Evolutionary conservation across 2,329 filamentous ascomycete genomes (phyloP), one percentile per base, ranked within the genome.

Genomic region (Corinectria fuckeliana): DNA sequence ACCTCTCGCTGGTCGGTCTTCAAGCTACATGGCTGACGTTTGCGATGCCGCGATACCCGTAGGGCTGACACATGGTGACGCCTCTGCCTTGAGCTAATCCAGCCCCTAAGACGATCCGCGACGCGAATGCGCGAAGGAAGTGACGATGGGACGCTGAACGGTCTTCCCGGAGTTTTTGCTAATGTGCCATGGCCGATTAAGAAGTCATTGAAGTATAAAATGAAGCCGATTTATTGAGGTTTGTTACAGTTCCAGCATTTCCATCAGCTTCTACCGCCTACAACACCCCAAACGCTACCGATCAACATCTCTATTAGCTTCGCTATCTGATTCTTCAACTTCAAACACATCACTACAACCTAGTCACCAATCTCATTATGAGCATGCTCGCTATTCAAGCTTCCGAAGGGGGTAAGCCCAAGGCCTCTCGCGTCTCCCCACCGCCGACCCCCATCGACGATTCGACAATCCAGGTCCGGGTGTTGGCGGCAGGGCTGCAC

Each of bases 401-500:
- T 36, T 5, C n/a, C 14, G 32, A 18, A 9, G 32, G n/a, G 3
- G 32, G 32, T 4, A 36, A 16, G 32, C 32, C 32, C 32, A 36
- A 36, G 32, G 32, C 32, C 32, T 8, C n/a, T 18, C 32, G 18
- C 7, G n/a, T 36, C n/a, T 36, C 32, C n/a, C 32, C n/a, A n/a
- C 32, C 32, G 3, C 14, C 32, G 32, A 9, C n/a, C 9, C 32
- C 32, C 10, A 7, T 18, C n/a, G 32, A 36, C 32, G n/a, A 10
- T n/a, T 36, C 32, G 32, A 36, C 32, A 36, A 36, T 18, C 6
- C 32, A 36, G 32, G n/a, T 36, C 32, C 32, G 32, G 7, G 32
- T 36, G 14, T 18, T 36, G n/a, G 83, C 83, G 5, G 69, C 79
- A 2, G 84, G 82, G 21, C 74, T 85, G 14, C 84, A 86, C 68